These are phyloP conservation scores for Trichoderma harzianum DNA, from an alignment of 2,329 filamentous ascomycete species.

Conservation along the genomic window DNA sequence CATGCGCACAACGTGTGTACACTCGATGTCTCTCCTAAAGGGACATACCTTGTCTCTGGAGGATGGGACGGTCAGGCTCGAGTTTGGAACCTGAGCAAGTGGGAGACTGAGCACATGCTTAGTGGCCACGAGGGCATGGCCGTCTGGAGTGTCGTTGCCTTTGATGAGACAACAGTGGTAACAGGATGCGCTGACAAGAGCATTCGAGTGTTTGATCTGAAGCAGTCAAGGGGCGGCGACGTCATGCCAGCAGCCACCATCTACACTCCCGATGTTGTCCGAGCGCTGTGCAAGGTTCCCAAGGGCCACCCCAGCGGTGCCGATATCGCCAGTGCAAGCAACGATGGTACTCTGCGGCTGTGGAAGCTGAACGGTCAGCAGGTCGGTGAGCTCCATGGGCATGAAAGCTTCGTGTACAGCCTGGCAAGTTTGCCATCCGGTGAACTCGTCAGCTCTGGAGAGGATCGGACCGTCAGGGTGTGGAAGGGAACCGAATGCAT, in stretches of 20 bases:
- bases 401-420: slow-evolving; percentile 94
- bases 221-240: slow-evolving; percentile 54
- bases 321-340: slow-evolving; percentile 92
- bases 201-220: slow-evolving; percentile 78
- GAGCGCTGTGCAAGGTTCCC: slow-evolving; percentile 82
- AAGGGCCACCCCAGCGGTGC: slow-evolving; percentile 73
- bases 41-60: slow-evolving; percentile 77
- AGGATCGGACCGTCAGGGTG: slow-evolving; percentile 88
- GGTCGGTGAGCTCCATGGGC: slow-evolving; percentile 75
- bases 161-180: slow-evolving; percentile 74
- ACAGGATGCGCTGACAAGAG: slow-evolving; percentile 91
- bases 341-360: slow-evolving; percentile 82
- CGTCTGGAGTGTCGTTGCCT: slow-evolving; percentile 88
- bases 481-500: slow-evolving; percentile 82
- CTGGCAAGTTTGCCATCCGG: slow-evolving; percentile 74
- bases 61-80: slow-evolving; percentile 90
- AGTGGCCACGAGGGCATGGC: slow-evolving; percentile 70
- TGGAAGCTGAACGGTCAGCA: slow-evolving; percentile 80
- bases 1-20: slow-evolving; percentile 87
- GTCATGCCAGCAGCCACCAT: slow-evolving; percentile 53
- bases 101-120: slow-evolving; percentile 72
- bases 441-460: slow-evolving; percentile 85
- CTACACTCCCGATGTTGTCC: slow-evolving; percentile 75
- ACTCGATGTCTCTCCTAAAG: slow-evolving; percentile 71
- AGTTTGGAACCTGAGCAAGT: slow-evolving; percentile 81